A percentile compares a stretch with the other conserved stretches of the same genome.
phyloP scores from a whole-genome alignment of 2,329 filamentous ascomycete genomes.

The Gliomastix tumulicola region DNA sequence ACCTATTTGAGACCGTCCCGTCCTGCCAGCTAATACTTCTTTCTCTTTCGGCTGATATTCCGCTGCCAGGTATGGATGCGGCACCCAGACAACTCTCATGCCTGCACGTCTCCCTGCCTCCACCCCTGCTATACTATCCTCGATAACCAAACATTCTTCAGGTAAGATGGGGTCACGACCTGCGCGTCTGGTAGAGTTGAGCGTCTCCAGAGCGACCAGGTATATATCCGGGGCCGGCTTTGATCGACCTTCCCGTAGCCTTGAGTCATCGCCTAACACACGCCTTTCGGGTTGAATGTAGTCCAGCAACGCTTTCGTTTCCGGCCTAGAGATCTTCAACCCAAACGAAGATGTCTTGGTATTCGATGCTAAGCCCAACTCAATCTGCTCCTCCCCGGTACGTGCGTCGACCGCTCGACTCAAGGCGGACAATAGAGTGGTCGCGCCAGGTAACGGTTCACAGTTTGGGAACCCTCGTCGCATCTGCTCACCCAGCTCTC shows the following conservation, averaged over 20 bases:
- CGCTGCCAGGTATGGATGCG: constrained; percentile 48
- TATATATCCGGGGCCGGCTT: constrained; percentile 73
- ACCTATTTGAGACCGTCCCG: constrained; percentile 4
- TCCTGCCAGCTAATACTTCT: constrained; percentile 3
- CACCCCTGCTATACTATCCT: constrained; percentile 65
- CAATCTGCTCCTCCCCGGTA: constrained; percentile 27
- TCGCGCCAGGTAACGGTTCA: constrained; percentile 56
- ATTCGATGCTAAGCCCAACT: constrained; percentile 62
- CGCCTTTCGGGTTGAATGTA: constrained; percentile 45
- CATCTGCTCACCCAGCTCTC: constrained; percentile 18
- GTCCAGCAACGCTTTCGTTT: constrained; percentile 12
- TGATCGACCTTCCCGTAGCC: constrained; percentile 54
- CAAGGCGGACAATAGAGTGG: constrained; percentile 43
- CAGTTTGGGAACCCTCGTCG: constrained; percentile 24
- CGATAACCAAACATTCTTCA: constrained; percentile 66
- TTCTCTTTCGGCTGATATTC: constrained; percentile 18
- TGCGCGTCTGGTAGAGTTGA: constrained; percentile 47
- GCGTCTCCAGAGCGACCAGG: constrained; percentile 55
- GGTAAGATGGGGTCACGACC: constrained; percentile 37
- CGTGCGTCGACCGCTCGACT: constrained; percentile 11
- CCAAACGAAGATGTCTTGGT: constrained; percentile 51
- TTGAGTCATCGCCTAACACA: constrained; percentile 59
- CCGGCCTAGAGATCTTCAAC: constrained; percentile 45
- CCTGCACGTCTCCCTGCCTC: constrained; percentile 65
- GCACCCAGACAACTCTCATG: constrained; percentile 68